A percentile compares a stretch with the other conserved stretches of the same genome.
Evolutionary conservation across 1,139 yeast species (phyloP).

Genomic region (Yamadazyma jaroonii): DNA sequence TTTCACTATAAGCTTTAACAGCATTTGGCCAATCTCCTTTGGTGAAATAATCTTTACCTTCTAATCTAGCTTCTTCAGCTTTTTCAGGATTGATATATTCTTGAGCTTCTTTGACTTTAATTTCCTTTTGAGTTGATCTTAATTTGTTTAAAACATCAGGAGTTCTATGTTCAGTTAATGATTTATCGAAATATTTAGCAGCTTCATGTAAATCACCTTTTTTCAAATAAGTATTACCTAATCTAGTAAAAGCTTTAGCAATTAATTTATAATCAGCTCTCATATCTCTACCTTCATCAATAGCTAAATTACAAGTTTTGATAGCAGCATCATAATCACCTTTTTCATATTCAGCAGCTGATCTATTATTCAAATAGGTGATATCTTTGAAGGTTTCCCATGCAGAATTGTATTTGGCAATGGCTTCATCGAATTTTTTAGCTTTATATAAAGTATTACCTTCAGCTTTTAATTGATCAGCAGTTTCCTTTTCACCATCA

Average conservation of each 20-base stretch:
- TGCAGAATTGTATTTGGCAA: slow-evolving; percentile 79
- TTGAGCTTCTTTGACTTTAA: slow-evolving; percentile 72
- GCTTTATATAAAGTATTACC: slow-evolving; percentile 87
- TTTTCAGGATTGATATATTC: slow-evolving; percentile 84
- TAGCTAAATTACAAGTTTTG: slow-evolving; percentile 74
- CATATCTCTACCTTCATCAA: slow-evolving; percentile 83
- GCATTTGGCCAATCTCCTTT: slow-evolving; percentile 97
- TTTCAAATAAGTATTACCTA: slow-evolving; percentile 81
- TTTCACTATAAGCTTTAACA: slow-evolving; percentile 90
- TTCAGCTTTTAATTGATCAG: slow-evolving; percentile 78
- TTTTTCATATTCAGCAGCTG: slow-evolving; percentile 97
- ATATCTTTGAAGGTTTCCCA: slow-evolving; percentile 82
- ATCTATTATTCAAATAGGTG: slow-evolving; percentile 91
- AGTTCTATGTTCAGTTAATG: slow-evolving; percentile 95
- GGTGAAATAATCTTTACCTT: slow-evolving; percentile 86
- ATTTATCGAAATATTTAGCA: slow-evolving; percentile 77
- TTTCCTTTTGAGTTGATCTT: slow-evolving; percentile 82
- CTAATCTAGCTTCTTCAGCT: slow-evolving; percentile 92
- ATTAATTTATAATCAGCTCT: slow-evolving; percentile 90
- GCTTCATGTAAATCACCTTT: slow-evolving; percentile 71
- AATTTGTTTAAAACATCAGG: slow-evolving; percentile 89
- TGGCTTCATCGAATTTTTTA: slow-evolving; percentile 91
- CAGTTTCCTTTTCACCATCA: slow-evolving; percentile 36
- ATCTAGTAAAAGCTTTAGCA: slow-evolving; percentile 91
- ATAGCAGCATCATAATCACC: slow-evolving; percentile 88